Evolutionary conservation across 2,329 filamentous ascomycete species (phyloP).

Genomic region (Cladorrhinum sp.): DNA sequence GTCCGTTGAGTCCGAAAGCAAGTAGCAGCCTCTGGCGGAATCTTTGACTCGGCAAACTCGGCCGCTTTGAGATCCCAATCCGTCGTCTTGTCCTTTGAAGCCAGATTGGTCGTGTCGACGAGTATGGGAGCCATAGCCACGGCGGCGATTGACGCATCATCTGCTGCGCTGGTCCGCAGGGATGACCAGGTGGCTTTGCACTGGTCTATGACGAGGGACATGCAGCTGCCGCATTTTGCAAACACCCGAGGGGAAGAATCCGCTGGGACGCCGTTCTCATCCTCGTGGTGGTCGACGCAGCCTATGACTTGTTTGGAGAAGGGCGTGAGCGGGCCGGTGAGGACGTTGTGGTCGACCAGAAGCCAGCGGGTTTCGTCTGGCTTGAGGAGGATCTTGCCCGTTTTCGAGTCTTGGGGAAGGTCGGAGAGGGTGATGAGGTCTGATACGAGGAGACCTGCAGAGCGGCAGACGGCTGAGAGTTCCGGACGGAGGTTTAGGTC

Average conservation of each 20-base stretch:
- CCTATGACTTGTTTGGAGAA: constrained; percentile 50
- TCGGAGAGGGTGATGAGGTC: constrained; percentile 63
- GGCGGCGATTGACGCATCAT: constrained; percentile 53
- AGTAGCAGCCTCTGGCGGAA: constrained; percentile 27
- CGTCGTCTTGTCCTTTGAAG: constrained; percentile 61
- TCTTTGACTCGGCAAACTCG: constrained; percentile 53
- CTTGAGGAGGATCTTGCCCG: constrained; percentile 34
- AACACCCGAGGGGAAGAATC: constrained; percentile 57
- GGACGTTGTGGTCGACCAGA: constrained; percentile 75
- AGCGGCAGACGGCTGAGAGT: constrained; percentile 61
- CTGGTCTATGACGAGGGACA: constrained; percentile 64
- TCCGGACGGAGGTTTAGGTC: constrained; percentile 73
- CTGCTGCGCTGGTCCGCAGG: constrained; percentile 36
- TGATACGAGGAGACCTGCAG: constrained; percentile 54
- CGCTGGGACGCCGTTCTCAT: constrained; percentile 57
- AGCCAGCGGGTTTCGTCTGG: constrained; percentile 64
- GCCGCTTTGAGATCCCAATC: constrained; percentile 58
- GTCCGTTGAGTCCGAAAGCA: background rate
- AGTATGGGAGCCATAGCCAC: constrained; percentile 69
- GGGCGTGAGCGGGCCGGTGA: constrained; percentile 56
- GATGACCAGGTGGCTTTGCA: constrained; percentile 52
- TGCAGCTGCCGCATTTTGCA: constrained; percentile 67
- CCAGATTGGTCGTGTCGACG: constrained; percentile 68
- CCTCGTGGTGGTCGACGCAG: constrained; percentile 76
- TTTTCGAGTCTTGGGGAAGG: constrained; percentile 35